Evolutionary conservation across 2,329 filamentous ascomycete species (phyloP), one percentile per base, ranked within the genome.

Genomic region (Exophiala dermatitidis): DNA sequence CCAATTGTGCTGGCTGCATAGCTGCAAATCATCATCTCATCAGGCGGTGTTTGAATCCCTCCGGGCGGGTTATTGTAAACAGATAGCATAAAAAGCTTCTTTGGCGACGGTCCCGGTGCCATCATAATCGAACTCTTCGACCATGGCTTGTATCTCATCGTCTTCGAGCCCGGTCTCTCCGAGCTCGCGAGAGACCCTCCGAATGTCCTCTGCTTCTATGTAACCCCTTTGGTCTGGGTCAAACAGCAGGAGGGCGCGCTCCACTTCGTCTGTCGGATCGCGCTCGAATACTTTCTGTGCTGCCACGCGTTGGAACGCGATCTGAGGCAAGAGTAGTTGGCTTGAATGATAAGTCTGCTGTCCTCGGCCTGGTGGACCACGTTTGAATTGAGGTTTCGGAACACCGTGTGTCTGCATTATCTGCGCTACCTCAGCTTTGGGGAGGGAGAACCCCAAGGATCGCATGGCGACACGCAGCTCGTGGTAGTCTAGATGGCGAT

Each of bases 391-490:
- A 61, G 78, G 73, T n/a, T 81, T 82, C 29, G 86, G 79, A 2
- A 86, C 79, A 59, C 90, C 93, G 69, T 93, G 84, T n/a, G 82
- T 78, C 54, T 88, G 86, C 56, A 98, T 80, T 58, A 94, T 82
- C 43, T 79, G 75, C 64, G 91, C 84, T 56, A 95, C 89, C 63
- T 95, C 89, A 58, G 83, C 77, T 70, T 95, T 95, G 54, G 88
- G 80, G 46, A 95, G 77, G 65, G 94, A 89, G 74, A 97, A 97
- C 60, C 93, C 93, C 1, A 98, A 83, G 2, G 93, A 93, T 69
- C 94, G 93, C 65, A 97, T 84, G 56, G 91, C 90, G 73, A 97
- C 93, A 71, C 93, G 91, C 69, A 97, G 88, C 73, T 98, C 93
- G 74, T 97, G 93, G 76, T 95, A 97, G 75, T 97, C 91, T 67